Evolutionary conservation across 2,329 filamentous ascomycete species (phyloP), one percentile per base, ranked within the genome.

Genomic region (Pseudogymnoascus sp.): DNA sequence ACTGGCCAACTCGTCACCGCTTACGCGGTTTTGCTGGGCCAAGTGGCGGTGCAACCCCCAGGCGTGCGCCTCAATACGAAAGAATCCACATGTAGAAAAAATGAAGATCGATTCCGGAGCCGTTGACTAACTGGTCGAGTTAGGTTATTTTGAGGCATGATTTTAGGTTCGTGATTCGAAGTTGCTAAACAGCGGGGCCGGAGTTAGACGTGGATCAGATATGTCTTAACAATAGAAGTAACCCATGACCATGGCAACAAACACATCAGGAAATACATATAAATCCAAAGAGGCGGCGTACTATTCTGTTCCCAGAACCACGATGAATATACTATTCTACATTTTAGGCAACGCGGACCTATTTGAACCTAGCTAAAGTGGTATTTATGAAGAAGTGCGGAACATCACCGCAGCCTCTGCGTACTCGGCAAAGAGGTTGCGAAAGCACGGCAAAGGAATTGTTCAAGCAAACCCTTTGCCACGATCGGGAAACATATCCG

Each of bases 1-100:
- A 60, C 58, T 33, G 25, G 49, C 28, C 28, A 55, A 55, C 49
- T 60, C 58, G 58, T 60, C 58, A 60, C 58, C 25, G 33, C 19
- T 60, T 60, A 60, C 58, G 58, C 58, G 58, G 58, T n/a, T 39
- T 36, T 38, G 30, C 33, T 30, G 12, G 58, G 58, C 14, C 58
- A 25, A 39, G 58, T 38, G 36, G 49, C 49, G 49, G 49, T 55
- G 49, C 49, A 55, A 33, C 49, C 9, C 25, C n/a, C 49, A 55
- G 25, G 49, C 16, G 49, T 55, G 49, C 28, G 49, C 49, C 49
- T 55, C 49, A 55, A 55, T 16, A 4, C 12, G 25, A 33, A 19
- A 33, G 19, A 33, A 55, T 11, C 14, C n/a, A 16, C 25, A 19
- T 7, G 49, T 5, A 33, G 25, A 55, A 33, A 9, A 55, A 55